phyloP scores from a whole-genome alignment of 345 rosid species.

The Linum lewisii region DNA sequence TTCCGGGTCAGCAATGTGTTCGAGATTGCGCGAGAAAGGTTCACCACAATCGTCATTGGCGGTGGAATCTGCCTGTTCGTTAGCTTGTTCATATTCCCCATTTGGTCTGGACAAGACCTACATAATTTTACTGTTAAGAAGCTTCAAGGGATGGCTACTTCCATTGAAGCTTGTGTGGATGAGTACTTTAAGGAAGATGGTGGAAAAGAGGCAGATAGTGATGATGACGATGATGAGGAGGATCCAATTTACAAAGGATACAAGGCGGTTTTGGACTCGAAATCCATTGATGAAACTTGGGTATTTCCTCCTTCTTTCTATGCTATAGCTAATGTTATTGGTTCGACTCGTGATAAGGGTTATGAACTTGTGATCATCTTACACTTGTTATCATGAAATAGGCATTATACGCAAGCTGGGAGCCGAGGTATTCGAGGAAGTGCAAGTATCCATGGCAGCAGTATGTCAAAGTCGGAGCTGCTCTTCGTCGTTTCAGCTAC shows the following conservation, averaged over 20 bases:
- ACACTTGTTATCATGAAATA: no score
- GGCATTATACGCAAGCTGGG: slow-evolving; percentile 87
- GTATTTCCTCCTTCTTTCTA: no score
- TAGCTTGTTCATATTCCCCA: slow-evolving; percentile 61
- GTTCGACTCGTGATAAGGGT: not conserved
- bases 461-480: slow-evolving; percentile 67
- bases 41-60: slow-evolving; percentile 64
- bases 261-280: slow-evolving; percentile 66
- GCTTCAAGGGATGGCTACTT: slow-evolving; percentile 65
- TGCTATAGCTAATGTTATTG: slow-evolving; percentile 8
- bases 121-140: slow-evolving; percentile 57
- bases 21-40: slow-evolving; percentile 51
- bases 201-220: slow-evolving; percentile 13
- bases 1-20: slow-evolving; percentile 52
- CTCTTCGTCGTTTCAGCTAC: slow-evolving; percentile 78
- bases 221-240: slow-evolving; percentile 10
- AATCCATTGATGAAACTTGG: slow-evolving; percentile 62
- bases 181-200: slow-evolving; percentile 47
- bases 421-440: slow-evolving; percentile 54
- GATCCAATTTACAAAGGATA: slow-evolving; percentile 66
- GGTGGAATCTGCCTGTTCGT: slow-evolving; percentile 68
- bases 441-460: slow-evolving; percentile 71
- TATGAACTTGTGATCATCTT: not conserved
- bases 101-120: slow-evolving; percentile 86
- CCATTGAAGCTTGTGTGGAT: slow-evolving; percentile 64